These are phyloP conservation scores for Omphalotus guepiniiformis DNA, from an alignment of 768 basidiomycete species.

Conservation along the genomic window DNA sequence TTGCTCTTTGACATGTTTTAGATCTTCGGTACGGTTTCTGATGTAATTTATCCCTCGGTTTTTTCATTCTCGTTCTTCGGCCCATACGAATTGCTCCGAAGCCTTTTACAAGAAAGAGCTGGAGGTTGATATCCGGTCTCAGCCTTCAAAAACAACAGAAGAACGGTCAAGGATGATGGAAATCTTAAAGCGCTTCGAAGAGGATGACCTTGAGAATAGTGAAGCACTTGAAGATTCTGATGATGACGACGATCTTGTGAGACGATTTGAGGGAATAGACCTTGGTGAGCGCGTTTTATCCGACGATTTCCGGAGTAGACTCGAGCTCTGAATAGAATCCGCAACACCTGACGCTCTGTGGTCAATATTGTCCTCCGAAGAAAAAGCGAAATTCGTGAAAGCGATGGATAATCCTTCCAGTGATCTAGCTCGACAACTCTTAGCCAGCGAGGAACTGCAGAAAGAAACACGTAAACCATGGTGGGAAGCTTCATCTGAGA, in stretches of 20 bases:
- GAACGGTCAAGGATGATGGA: slow-evolving; percentile 68
- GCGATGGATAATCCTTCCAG: slow-evolving; percentile 60
- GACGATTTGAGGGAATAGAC: slow-evolving; percentile 53
- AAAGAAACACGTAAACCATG: slow-evolving; percentile 56
- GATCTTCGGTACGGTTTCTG: slow-evolving; percentile 50
- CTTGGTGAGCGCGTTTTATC: no score
- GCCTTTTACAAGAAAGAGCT: slow-evolving; percentile 76
- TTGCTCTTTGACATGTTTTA: slow-evolving; percentile 78
- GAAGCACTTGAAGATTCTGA: slow-evolving; percentile 26
- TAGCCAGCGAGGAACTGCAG: slow-evolving; percentile 54
- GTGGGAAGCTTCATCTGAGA: slow-evolving; percentile 51
- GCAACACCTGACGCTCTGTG: slow-evolving; percentile 56
- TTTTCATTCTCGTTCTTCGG: slow-evolving; percentile 22
- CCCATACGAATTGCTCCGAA: slow-evolving; percentile 76
- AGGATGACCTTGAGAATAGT: slow-evolving; percentile 39
- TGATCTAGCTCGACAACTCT: slow-evolving; percentile 53
- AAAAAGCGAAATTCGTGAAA: slow-evolving; percentile 56
- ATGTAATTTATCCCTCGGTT: slow-evolving; percentile 1
- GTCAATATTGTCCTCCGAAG: slow-evolving; percentile 53
- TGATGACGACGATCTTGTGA: slow-evolving; percentile 38
- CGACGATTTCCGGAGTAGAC: slow-evolving; percentile 13
- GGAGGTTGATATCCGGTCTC: slow-evolving; percentile 54
- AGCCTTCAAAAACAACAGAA: slow-evolving; percentile 47
- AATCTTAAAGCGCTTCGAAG: slow-evolving; percentile 68
- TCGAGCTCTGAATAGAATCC: background rate